Base-by-base conservation (phyloP, 768 basidiomycete species). In the Crassisporium funariophilum region DNA sequence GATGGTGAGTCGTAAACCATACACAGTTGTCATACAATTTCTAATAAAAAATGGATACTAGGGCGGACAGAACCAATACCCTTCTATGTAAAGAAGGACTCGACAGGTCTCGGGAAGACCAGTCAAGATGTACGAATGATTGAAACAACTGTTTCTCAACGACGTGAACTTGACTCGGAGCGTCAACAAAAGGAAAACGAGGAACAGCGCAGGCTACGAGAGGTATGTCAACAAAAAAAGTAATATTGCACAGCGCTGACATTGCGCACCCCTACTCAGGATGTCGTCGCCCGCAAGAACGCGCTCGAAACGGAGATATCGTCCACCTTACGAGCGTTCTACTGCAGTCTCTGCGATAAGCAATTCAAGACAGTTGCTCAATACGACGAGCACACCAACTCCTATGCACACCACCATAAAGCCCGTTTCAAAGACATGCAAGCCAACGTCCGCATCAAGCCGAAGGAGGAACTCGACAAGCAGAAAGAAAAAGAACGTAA, bases 381-480 rank as follows among this genome's bases (percentile, higher is more conserved):
- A 58, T 93, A 88, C 56, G 91, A 92, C 53, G 91, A 92, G 58
- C 91, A 93, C 65, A 88, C 87, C 44, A 92, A 91, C 58, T 91
- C 91, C 5, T 91, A 91, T 54, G 87, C 88, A 0, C 89, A 91
- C 59, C 87, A 89, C 56, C 90, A 91, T 69, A 91, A 87, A 66
- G 84, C 84, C 25, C 84, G 91, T 39, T 78, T 84, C 62, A 84
- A 72, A 55, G 89, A 91, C 55, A 88, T 91, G 87, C 86, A 90
- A 68, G 81, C 82, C 21, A 82, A 82, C 40, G 79, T 79, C 40
- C 82, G 85, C 9, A 67, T 81, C n/a, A 80, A 81, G 44, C 76
- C 77, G 12, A 73, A 81, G 55, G 85, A 81, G 47, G 88, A 88
- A 43, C 54, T 82, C 12, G 86, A 88, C 51, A 86, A 77, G 57